A percentile compares a stretch with the other conserved stretches of the same genome.
phyloP scores from a whole-genome alignment of 75 land plant species.

The Cupressus sempervirens region DNA sequence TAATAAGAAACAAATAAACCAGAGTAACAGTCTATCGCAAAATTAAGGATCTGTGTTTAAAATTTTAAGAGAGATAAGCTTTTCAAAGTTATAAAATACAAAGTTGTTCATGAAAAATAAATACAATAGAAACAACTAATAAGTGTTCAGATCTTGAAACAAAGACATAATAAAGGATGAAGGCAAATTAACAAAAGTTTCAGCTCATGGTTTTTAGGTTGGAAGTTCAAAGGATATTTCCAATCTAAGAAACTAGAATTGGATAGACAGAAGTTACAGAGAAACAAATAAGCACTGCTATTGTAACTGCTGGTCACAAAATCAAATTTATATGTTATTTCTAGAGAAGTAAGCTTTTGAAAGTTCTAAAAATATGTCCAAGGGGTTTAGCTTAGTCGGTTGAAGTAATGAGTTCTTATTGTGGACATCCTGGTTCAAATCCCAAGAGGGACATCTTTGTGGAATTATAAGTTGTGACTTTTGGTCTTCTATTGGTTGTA shows the following conservation, averaged over 20 bases:
- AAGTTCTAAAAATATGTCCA: neutral
- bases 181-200: neutral
- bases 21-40: too few relatives aligned
- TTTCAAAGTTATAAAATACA: too few relatives aligned
- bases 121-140: neutral
- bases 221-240: neutral
- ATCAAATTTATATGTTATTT: neutral
- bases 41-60: too few relatives aligned
- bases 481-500: too few relatives aligned
- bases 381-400: too few relatives aligned
- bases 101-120: neutral
- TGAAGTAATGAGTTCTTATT: too few relatives aligned
- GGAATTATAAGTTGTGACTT: too few relatives aligned
- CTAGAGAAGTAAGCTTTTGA: neutral
- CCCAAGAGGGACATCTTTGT: too few relatives aligned
- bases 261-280: neutral
- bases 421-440: too few relatives aligned
- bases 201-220: neutral
- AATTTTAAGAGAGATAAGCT: too few relatives aligned
- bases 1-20: too few relatives aligned
- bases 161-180: neutral
- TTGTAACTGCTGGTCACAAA: neutral
- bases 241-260: neutral
- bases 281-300: neutral
- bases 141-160: conserved; percentile 1